Percentiles rank a stretch among this genome's conserved stretches.
Evolutionary conservation across 768 basidiomycete species (phyloP).

Genomic region (Leccinum pellstonianum): DNA sequence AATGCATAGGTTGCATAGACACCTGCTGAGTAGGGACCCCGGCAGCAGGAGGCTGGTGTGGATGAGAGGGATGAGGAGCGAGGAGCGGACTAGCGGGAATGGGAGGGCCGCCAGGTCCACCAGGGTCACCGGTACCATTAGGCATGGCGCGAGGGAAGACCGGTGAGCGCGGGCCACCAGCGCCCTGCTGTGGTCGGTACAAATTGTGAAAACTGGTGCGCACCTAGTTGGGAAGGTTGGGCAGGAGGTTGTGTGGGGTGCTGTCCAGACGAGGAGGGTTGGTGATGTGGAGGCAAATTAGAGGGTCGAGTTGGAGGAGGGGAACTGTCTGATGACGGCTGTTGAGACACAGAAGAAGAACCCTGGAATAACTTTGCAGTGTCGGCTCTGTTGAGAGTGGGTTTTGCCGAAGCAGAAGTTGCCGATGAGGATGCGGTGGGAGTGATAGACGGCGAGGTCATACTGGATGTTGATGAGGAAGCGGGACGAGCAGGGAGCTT

Average conservation of each 20-base stretch:
- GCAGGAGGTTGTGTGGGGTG: slow-evolving; percentile 38
- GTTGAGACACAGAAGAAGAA: slow-evolving; percentile 38
- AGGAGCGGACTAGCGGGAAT: slow-evolving; percentile 63
- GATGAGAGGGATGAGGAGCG: slow-evolving; percentile 45
- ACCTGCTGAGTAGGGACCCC: slow-evolving; percentile 48
- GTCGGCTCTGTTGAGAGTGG: slow-evolving; percentile 11
- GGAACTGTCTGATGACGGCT: slow-evolving; percentile 48
- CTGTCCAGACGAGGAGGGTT: slow-evolving; percentile 37
- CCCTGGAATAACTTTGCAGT: slow-evolving; percentile 44
- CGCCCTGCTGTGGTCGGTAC: slow-evolving; percentile 49
- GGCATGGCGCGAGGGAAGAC: slow-evolving; percentile 59
- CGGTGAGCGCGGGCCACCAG: slow-evolving; percentile 64
- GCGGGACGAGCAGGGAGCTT: slow-evolving; percentile 30
- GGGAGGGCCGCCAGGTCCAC: slow-evolving; percentile 53
- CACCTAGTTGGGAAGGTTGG: slow-evolving; percentile 41
- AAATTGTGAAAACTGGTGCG: slow-evolving; percentile 47
- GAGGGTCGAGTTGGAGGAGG: slow-evolving; percentile 58
- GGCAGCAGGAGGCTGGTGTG: slow-evolving; percentile 54
- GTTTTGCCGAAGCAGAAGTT: slow-evolving; percentile 27
- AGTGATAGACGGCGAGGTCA: slow-evolving; percentile 34
- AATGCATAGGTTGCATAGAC: slow-evolving; percentile 40
- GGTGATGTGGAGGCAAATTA: slow-evolving; percentile 49
- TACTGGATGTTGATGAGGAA: slow-evolving; percentile 23
- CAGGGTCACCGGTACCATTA: slow-evolving; percentile 58
- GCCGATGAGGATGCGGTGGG: slow-evolving; percentile 31